These are phyloP conservation scores for Carex kokanica DNA, from an alignment of 176 grass and related monocot genomes.

Conservation along the genomic window DNA sequence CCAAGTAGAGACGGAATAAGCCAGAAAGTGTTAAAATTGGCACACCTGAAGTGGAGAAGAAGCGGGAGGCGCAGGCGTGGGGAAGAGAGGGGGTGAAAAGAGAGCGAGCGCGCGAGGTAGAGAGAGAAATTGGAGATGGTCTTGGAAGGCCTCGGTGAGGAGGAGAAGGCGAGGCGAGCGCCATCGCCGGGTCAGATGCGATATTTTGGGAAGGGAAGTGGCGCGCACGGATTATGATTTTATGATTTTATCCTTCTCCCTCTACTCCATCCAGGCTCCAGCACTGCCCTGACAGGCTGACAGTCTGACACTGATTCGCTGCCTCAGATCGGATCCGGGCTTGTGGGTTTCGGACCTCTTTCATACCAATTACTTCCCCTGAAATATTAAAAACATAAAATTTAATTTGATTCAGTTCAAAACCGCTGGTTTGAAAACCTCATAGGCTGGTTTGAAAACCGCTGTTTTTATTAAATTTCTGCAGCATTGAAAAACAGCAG, in stretches of 20 bases:
- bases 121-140: conserved; percentile 23
- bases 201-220: neutral
- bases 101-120: conserved; percentile 17
- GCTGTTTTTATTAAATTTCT: too few relatives aligned
- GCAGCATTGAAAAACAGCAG: too few relatives aligned
- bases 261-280: neutral
- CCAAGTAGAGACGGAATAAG: neutral
- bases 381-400: too few relatives aligned
- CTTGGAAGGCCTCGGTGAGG: conserved; percentile 38
- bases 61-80: conserved; percentile 1
- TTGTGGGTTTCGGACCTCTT: neutral
- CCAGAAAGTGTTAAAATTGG: neutral
- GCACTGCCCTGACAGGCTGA: neutral
- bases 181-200: neutral
- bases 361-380: too few relatives aligned
- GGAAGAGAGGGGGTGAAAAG: neutral
- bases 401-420: too few relatives aligned
- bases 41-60: neutral
- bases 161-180: conserved; percentile 6
- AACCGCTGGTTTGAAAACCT: too few relatives aligned
- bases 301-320: neutral
- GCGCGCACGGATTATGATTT: conserved; percentile 7
- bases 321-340: neutral
- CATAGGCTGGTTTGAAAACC: too few relatives aligned
- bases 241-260: neutral